Evolutionary conservation across 495 filamentous ascomycete species (phyloP).

Genomic region (Hypoxylon fragiforme): DNA sequence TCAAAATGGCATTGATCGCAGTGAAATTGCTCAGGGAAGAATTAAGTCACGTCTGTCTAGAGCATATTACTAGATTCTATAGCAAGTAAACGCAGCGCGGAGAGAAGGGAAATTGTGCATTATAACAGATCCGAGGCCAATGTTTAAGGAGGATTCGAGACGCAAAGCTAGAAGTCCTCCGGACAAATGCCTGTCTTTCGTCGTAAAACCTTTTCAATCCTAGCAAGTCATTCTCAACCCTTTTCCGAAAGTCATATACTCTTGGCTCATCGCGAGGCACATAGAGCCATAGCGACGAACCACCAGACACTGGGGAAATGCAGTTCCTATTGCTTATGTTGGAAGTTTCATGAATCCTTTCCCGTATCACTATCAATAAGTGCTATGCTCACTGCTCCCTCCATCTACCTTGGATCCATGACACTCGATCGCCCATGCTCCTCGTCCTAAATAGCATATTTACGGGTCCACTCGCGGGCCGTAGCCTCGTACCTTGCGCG

Average conservation of each 20-base stretch:
- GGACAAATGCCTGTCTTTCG: constrained; percentile 22
- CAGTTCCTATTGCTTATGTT: constrained; percentile 35
- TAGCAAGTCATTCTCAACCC: constrained; percentile 27
- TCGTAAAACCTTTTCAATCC: constrained; percentile 19
- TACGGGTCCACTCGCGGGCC: constrained; percentile 96
- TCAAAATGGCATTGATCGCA: too few relatives aligned
- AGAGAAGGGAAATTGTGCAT: constrained; percentile 12
- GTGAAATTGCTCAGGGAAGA: too few relatives aligned
- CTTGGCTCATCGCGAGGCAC: constrained; percentile 12
- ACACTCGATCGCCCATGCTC: constrained; percentile 1
- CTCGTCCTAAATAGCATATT: constrained; percentile 80
- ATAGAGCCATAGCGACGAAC: constrained; percentile 35
- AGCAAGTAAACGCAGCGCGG: neutral
- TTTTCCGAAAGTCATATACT: constrained; percentile 19
- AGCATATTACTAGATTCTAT: too few relatives aligned
- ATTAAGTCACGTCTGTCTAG: too few relatives aligned
- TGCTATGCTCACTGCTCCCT: constrained; percentile 19
- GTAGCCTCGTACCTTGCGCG: constrained; percentile 92
- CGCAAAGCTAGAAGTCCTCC: constrained; percentile 22
- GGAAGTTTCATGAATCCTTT: constrained; percentile 16
- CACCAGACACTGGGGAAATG: constrained; percentile 33
- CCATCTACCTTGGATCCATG: constrained; percentile 7
- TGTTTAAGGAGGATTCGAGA: constrained; percentile 20
- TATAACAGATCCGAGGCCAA: constrained; percentile 25
- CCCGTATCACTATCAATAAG: constrained; percentile 22